Evolutionary conservation across 2,329 filamentous ascomycete genomes (phyloP), one percentile per base, ranked within the genome.

Genomic region (Diplodia intermedia): DNA sequence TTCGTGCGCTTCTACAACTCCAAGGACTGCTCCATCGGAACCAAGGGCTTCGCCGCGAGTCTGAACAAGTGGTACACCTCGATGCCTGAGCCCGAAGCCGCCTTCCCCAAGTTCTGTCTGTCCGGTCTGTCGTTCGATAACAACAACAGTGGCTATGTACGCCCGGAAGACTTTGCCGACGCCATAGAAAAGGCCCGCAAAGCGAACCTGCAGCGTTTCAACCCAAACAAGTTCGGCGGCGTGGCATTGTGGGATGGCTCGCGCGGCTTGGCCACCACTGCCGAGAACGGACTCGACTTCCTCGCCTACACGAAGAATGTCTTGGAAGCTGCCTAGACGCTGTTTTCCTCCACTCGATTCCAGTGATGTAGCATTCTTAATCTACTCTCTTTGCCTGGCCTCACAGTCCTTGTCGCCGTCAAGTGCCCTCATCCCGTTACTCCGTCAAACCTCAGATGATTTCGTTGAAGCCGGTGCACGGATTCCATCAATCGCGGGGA

Each of bases 1-100:
- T 57, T 67, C 36, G 54, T 67, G 52, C 65, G 65, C 65, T 67
- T 67, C 38, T 67, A 67, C 65, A 67, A 67, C 36, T 31, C 53
- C 52, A 36, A 56, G n/a, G 47, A 15, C 15, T 67, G 65, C 40
- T 67, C 65, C 23, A 54, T 67, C n/a, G 65, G 65, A 43, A 60
- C 53, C 14, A 54, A 50, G 29, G 65, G 38, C 26, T 67, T 57
- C 14, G 31, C 38, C 11, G 33, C 29, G 8, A 57, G 52, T n/a
- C 14, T 67, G 8, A 18, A 20, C 23, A 57, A 47, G 18, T 67
- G 65, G 65, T 67, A 67, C 29, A 31, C 40, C 1, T 47, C 40
- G 18, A 36, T 67, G 52, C 65, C 65, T n/a, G 33, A 47, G 38
- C 65, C 65, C 4, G 23, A 29, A 2, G 40, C 53, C 11, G 14